A percentile compares a stretch with the other conserved stretches of the same genome.
Evolutionary conservation across 1,139 yeast genomes (phyloP).

Genomic region (Dujonia santamariae): DNA sequence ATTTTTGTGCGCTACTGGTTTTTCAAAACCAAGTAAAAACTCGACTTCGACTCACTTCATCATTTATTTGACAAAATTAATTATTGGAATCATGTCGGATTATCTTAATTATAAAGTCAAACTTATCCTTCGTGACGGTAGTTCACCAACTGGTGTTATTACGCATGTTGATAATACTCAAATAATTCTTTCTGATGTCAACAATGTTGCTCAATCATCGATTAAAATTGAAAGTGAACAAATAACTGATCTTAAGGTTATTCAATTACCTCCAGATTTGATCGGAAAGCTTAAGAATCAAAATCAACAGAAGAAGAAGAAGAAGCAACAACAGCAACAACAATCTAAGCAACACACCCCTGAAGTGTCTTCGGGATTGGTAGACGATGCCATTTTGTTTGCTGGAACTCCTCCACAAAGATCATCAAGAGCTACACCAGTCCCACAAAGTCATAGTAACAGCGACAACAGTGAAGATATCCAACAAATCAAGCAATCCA

Average conservation of each 20-base stretch:
- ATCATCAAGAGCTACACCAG: conserved; percentile 39
- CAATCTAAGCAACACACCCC: background rate
- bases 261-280: conserved; percentile 43
- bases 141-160: conserved; percentile 45
- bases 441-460: background rate
- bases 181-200: conserved; percentile 37
- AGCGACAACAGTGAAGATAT: conserved; percentile 52
- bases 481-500: conserved; percentile 44
- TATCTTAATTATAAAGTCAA: conserved; percentile 56
- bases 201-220: conserved; percentile 5
- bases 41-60: too few relatives aligned
- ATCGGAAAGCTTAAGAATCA: conserved; percentile 18
- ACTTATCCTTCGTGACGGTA: conserved; percentile 45
- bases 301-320: conserved; percentile 11
- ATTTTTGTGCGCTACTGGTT: too few relatives aligned
- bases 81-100: conserved; percentile 11
- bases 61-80: too few relatives aligned
- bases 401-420: conserved; percentile 36
- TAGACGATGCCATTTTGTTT: conserved; percentile 29
- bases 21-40: too few relatives aligned
- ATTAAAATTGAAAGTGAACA: conserved; percentile 28
- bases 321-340: conserved; percentile 6
- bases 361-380: background rate
- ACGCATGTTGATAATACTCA: conserved; percentile 38
- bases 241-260: conserved; percentile 49